phyloP scores from a whole-genome alignment of 805 yeast genomes.

The Sugiyamaella chiloensis region DNA sequence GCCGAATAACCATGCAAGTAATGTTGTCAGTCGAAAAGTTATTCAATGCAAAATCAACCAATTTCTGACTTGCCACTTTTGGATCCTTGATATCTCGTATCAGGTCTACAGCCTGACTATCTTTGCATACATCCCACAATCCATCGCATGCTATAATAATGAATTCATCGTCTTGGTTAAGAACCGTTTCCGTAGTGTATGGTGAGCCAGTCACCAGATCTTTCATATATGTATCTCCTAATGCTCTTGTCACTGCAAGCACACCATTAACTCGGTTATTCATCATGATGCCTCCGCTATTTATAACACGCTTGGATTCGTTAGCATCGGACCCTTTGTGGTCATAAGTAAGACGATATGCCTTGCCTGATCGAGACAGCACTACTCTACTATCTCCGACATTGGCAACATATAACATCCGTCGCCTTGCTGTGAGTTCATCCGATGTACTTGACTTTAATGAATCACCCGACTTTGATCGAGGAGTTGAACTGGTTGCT shows the following conservation, averaged over 20 bases:
- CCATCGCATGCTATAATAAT: constrained; percentile 95
- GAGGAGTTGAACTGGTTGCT: not conserved
- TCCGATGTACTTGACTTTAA: not conserved
- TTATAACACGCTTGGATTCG: constrained; percentile 72
- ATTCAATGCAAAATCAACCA: constrained; percentile 72
- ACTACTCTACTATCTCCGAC: constrained; percentile 92
- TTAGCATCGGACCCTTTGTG: constrained; percentile 84
- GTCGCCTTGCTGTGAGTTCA: constrained; percentile 17
- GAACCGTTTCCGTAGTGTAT: constrained; percentile 82
- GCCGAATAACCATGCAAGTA: constrained; percentile 82
- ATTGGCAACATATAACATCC: constrained; percentile 89
- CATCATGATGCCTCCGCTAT: constrained; percentile 82
- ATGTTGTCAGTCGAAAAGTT: constrained; percentile 85
- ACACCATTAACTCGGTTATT: constrained; percentile 94
- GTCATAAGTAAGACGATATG: constrained; percentile 81
- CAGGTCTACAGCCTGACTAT: constrained; percentile 75
- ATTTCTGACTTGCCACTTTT: constrained; percentile 58
- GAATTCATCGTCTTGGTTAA: constrained; percentile 65
- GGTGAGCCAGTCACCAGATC: constrained; percentile 86
- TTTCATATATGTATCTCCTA: constrained; percentile 93
- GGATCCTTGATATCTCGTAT: constrained; percentile 57
- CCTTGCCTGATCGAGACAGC: constrained; percentile 67
- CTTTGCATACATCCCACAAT: constrained; percentile 90
- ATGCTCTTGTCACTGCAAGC: constrained; percentile 87
- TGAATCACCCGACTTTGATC: not conserved